Evolutionary conservation across 345 rosid species (phyloP).

Genomic region (Salix udensis): DNA sequence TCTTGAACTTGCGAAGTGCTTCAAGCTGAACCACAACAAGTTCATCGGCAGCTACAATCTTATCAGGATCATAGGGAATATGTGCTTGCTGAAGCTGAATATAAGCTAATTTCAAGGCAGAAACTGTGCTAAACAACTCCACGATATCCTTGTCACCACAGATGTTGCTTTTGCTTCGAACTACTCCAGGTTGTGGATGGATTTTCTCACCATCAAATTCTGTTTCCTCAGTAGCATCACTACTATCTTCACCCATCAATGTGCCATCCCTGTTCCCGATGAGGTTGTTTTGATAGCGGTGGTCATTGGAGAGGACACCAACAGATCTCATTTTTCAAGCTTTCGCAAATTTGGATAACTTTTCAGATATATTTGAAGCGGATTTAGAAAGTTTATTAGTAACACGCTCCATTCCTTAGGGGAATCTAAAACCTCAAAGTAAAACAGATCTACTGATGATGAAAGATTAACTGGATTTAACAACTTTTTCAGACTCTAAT

Average conservation of each 20-base stretch:
- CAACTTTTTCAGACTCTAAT: slow-evolving; percentile 1
- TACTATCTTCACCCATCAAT: slow-evolving; percentile 24
- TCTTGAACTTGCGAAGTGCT: slow-evolving; percentile 37
- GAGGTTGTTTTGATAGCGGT: slow-evolving; percentile 5
- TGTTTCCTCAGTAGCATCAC: slow-evolving; percentile 28
- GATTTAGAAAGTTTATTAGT: slow-evolving; percentile 30
- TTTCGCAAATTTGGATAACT: slow-evolving; percentile 55
- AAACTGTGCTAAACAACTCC: slow-evolving; percentile 48
- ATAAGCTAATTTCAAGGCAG: slow-evolving; percentile 46
- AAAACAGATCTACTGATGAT: slow-evolving; percentile 4
- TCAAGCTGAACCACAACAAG: slow-evolving; percentile 48
- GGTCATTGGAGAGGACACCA: slow-evolving; percentile 44
- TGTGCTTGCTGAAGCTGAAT: slow-evolving; percentile 58
- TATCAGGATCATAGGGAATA: slow-evolving; percentile 50
- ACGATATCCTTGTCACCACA: slow-evolving; percentile 24
- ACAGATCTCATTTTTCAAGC: slow-evolving; percentile 56
- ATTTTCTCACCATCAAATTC: slow-evolving; percentile 26
- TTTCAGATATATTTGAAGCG: slow-evolving; percentile 45
- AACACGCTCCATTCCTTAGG: slow-evolving; percentile 43
- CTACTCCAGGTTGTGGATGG: slow-evolving; percentile 26
- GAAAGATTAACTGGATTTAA: neutral
- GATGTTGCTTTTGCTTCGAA: slow-evolving; percentile 19
- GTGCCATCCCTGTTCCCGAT: slow-evolving; percentile 2
- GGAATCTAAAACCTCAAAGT: neutral
- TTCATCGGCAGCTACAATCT: slow-evolving; percentile 53